Conservation (phyloP, 805 yeast species). For the Cyberlindnera galapagoensis region DNA sequence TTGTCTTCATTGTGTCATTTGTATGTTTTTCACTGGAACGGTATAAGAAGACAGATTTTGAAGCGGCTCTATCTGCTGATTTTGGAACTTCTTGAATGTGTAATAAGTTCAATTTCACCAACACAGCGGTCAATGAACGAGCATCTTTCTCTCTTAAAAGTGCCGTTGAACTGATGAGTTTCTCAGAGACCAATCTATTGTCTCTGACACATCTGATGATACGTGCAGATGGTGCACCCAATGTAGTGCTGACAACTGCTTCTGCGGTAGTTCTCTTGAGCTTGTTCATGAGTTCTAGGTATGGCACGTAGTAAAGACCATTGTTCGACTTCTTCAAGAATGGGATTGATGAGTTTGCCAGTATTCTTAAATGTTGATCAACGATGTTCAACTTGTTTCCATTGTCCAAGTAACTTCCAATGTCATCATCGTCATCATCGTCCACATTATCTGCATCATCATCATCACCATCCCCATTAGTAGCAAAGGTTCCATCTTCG, state of each 20-base stretch:
- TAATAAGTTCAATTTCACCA: constrained; percentile 63
- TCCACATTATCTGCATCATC: constrained; percentile 22
- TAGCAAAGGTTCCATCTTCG: constrained; percentile 30
- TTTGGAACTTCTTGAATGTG: constrained; percentile 94
- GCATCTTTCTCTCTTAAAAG: constrained; percentile 73
- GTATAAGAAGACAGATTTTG: constrained; percentile 79
- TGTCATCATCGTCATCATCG: constrained; percentile 24
- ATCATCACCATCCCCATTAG: constrained; percentile 14
- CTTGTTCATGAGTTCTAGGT: constrained; percentile 38
- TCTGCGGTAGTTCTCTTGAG: constrained; percentile 48
- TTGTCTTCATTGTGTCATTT: constrained; percentile 39
- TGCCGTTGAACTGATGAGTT: constrained; percentile 67
- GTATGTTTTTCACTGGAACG: constrained; percentile 55
- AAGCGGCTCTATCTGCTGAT: constrained; percentile 86
- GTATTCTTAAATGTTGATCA: constrained; percentile 62
- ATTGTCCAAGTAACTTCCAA: constrained; percentile 25
- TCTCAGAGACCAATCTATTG: constrained; percentile 75
- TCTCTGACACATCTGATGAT: constrained; percentile 71
- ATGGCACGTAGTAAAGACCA: constrained; percentile 60
- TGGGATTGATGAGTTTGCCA: constrained; percentile 48
- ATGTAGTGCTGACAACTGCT: constrained; percentile 48
- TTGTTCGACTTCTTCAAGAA: constrained; percentile 55
- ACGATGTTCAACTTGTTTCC: constrained; percentile 29
- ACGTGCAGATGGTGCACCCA: constrained; percentile 65
- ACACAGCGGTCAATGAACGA: constrained; percentile 58